A percentile compares a stretch with the other conserved stretches of the same genome.
Evolutionary conservation across 208 protist species (phyloP).

Genomic region (Tritrichomonas foetus): DNA sequence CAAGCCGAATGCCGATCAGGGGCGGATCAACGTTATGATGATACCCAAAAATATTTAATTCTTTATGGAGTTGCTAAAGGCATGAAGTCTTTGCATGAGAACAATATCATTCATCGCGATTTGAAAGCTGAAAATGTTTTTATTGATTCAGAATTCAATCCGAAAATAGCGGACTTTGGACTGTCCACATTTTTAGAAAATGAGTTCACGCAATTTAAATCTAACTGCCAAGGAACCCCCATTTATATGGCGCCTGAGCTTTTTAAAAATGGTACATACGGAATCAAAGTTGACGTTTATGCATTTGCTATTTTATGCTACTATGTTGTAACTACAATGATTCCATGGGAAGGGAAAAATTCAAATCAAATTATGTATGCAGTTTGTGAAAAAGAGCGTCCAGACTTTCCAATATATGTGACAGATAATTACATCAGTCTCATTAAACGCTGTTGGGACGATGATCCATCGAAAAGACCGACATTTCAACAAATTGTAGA

Average conservation of each 20-base stretch:
- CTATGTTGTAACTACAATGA: not conserved
- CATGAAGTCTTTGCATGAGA: not conserved
- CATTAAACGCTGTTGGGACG: not conserved
- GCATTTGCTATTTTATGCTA: not conserved
- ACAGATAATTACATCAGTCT: not conserved
- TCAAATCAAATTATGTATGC: no score
- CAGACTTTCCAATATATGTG: no score
- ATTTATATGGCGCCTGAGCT: constrained; percentile 28
- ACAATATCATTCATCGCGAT: not conserved
- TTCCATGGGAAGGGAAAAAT: no score
- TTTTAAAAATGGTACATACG: not conserved
- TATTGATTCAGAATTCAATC: not conserved
- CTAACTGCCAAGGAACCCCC: not conserved
- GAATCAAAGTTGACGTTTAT: not conserved
- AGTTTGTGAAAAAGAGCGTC: not conserved
- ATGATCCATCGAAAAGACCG: not conserved
- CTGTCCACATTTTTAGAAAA: not conserved
- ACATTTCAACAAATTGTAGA: not conserved
- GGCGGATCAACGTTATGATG: no score
- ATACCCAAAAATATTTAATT: not conserved
- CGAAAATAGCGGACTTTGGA: not conserved
- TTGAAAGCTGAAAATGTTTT: not conserved
- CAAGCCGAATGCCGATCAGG: no score
- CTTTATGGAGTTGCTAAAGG: not conserved
- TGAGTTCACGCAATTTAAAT: not conserved